A percentile compares a stretch with the other conserved stretches of the same genome.
Evolutionary conservation across 2,329 filamentous ascomycete species (phyloP).

Genomic region (Tolypocladium ophioglossoides): DNA sequence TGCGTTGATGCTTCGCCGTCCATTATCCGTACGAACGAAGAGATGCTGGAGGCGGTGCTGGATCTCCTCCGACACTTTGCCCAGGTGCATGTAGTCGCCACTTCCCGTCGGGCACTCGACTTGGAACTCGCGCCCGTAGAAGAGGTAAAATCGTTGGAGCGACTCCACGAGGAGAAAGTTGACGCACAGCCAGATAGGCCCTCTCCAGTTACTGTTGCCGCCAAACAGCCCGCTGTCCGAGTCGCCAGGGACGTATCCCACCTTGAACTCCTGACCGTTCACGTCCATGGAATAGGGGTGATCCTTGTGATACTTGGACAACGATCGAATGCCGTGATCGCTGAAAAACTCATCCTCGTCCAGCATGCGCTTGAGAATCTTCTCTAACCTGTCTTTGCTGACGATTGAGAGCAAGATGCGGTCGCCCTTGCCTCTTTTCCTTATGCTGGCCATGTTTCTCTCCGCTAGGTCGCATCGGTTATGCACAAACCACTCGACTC

Average conservation of each 20-base stretch:
- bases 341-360: slow-evolving; percentile 90
- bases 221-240: slow-evolving; percentile 93
- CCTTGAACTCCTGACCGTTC: slow-evolving; percentile 79
- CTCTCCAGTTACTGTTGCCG: slow-evolving; percentile 97
- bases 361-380: slow-evolving; percentile 84
- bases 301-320: slow-evolving; percentile 86
- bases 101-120: slow-evolving; percentile 92
- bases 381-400: slow-evolving; percentile 82
- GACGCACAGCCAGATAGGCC: slow-evolving; percentile 90
- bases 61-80: slow-evolving; percentile 87
- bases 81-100: slow-evolving; percentile 89
- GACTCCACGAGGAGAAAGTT: slow-evolving; percentile 93
- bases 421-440: slow-evolving; percentile 80
- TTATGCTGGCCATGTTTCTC: slow-evolving; percentile 89
- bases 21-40: slow-evolving; percentile 74
- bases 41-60: slow-evolving; percentile 91
- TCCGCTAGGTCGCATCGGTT: slow-evolving; percentile 80
- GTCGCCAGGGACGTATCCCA: slow-evolving; percentile 88
- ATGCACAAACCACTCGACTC: slow-evolving; percentile 88
- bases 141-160: slow-evolving; percentile 90
- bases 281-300: slow-evolving; percentile 93
- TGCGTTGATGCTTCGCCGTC: slow-evolving; percentile 78
- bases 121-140: slow-evolving; percentile 80
- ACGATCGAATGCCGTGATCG: slow-evolving; percentile 78
- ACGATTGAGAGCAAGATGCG: slow-evolving; percentile 81